A percentile compares a stretch with the other conserved stretches of the same genome.
Conservation (phyloP, 768 basidiomycete species). For the Mrakia blollopis region DNA sequence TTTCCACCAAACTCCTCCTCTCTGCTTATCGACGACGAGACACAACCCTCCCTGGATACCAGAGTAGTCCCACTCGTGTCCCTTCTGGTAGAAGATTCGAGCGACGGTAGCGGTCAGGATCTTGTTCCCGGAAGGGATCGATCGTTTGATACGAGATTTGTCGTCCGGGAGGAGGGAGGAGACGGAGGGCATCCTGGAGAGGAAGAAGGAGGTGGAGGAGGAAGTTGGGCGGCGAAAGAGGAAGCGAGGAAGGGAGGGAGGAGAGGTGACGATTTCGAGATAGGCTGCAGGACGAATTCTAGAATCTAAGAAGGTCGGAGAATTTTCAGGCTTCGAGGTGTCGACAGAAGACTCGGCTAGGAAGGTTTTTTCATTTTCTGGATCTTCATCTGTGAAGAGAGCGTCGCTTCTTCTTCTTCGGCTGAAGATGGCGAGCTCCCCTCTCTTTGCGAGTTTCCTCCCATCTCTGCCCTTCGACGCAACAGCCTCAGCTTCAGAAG, state of each 20-base stretch:
- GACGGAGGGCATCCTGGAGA: constrained; percentile 60
- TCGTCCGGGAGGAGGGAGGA: constrained; percentile 68
- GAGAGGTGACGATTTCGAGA: neutral
- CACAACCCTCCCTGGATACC: constrained; percentile 82
- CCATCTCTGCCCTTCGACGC: too few species aligned
- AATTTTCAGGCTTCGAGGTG: neutral
- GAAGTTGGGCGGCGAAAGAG: neutral
- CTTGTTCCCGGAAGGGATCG: constrained; percentile 58
- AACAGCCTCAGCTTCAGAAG: too few species aligned
- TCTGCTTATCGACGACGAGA: constrained; percentile 59
- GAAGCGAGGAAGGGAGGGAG: neutral
- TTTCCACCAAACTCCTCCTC: constrained; percentile 59
- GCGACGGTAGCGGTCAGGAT: constrained; percentile 74
- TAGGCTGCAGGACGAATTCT: neutral
- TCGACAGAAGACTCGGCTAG: too few species aligned
- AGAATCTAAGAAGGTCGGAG: neutral
- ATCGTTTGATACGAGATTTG: constrained; percentile 66
- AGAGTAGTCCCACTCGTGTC: constrained; percentile 72
- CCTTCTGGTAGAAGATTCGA: constrained; percentile 75
- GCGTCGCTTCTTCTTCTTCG: too few species aligned
- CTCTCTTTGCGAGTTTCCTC: too few species aligned
- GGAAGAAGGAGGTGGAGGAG: neutral
- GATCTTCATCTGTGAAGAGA: too few species aligned
- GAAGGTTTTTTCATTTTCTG: too few species aligned
- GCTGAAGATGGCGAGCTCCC: too few species aligned